These are phyloP conservation scores for Kregervanrija fluxuum DNA, from an alignment of 805 yeast genomes.

Conservation along the genomic window DNA sequence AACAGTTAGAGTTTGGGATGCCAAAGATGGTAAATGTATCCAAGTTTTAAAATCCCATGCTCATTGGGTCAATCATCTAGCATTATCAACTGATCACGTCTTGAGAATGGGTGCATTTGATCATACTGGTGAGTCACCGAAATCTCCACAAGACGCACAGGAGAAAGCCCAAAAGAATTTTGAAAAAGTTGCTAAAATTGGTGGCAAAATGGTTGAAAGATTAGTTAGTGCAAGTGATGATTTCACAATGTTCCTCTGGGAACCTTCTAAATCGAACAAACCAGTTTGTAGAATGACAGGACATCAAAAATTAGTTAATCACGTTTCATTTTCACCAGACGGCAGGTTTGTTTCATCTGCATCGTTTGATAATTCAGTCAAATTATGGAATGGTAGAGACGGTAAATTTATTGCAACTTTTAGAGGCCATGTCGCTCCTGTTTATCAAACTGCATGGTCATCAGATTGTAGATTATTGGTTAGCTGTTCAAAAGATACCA, in stretches of 20 bases:
- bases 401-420: conserved; percentile 87
- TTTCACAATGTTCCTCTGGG: conserved; percentile 97
- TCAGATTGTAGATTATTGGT: conserved; percentile 87
- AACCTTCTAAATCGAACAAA: conserved; percentile 70
- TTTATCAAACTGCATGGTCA: conserved; percentile 97
- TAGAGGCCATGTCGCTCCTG: conserved; percentile 97
- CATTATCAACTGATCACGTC: conserved; percentile 85
- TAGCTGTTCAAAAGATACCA: conserved; percentile 92
- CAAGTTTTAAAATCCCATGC: conserved; percentile 84
- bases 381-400: conserved; percentile 91
- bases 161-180: conserved; percentile 52
- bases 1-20: conserved; percentile 88
- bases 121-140: conserved; percentile 46
- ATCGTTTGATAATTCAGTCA: conserved; percentile 91
- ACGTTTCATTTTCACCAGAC: conserved; percentile 93
- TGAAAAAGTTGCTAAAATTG: conserved; percentile 54
- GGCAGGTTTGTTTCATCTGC: conserved; percentile 87
- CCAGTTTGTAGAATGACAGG: conserved; percentile 95
- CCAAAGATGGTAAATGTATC: conserved; percentile 65
- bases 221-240: conserved; percentile 95
- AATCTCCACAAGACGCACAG: conserved; percentile 38
- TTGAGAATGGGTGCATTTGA: conserved; percentile 86
- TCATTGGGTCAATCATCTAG: conserved; percentile 95
- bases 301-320: conserved; percentile 93
- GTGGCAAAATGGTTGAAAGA: conserved; percentile 57